phyloP scores from a whole-genome alignment of 345 rosid species.

The Eucalyptus tenuipes region DNA sequence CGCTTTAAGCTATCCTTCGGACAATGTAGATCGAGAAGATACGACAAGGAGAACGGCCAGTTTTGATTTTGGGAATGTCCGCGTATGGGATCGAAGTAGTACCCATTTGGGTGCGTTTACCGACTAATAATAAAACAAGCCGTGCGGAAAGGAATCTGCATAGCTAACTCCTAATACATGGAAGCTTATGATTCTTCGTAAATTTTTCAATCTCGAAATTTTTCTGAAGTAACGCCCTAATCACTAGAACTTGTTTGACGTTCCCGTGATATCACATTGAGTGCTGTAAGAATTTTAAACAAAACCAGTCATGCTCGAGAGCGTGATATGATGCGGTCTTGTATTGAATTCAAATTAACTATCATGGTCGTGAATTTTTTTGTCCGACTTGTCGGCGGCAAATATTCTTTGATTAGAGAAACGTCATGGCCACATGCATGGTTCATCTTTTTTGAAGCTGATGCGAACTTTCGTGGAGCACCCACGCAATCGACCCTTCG shows the following conservation, averaged over 20 bases:
- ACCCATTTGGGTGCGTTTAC: background rate
- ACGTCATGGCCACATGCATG: background rate
- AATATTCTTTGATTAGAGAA: background rate
- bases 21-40: background rate
- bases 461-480: background rate
- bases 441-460: background rate
- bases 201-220: background rate
- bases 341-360: background rate
- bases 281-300: background rate
- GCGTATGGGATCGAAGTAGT: background rate
- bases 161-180: background rate
- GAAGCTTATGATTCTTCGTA: background rate
- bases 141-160: background rate
- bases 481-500: background rate
- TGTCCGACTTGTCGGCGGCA: background rate
- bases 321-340: background rate
- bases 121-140: background rate
- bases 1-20: background rate
- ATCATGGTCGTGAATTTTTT: background rate
- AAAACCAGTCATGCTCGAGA: background rate
- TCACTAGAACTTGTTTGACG: background rate
- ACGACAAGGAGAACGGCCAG: background rate
- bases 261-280: background rate
- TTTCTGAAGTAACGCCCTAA: background rate
- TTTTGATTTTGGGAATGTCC: background rate